Base-by-base conservation (phyloP, 1,284 basidiomycete species). In the Entoloma clypeatum region DNA sequence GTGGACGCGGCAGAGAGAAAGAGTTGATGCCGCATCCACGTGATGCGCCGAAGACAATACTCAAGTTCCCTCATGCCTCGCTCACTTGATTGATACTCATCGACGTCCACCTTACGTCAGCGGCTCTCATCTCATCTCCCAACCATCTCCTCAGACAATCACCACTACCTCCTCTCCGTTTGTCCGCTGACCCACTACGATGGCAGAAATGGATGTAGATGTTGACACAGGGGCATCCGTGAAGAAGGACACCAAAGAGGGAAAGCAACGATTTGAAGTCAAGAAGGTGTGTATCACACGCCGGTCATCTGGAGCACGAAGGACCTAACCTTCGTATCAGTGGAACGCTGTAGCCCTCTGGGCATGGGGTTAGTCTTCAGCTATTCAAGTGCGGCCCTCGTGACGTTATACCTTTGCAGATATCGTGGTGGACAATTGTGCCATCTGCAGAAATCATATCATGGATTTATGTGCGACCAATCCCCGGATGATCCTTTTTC, bases 281-380 rank as follows among this genome's bases (percentile, higher is more conserved):
- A 96, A 95, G 75, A 95, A 95, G 86, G 92, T 93, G 16, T 10
- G 47, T 13, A 9, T 28, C 14, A 48, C 42, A 69, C 47, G 16
- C 17, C 43, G 30, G 11, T 25, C 25, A 21, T 28, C 11, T 27
- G 17, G 29, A 22, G 21, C 3, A 36, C 36, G 26, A 26, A 41
- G 45, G 34, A 48, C 47, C 35, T 42, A 19, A 36, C 23, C 25
- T n/a, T 28, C 35, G 21, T 46, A 14, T 18, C 38, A 96, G 93
- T 97, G 92, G 92, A 95, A 95, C 57, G 93, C 93, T 21, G 93
- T 96, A 42, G 77, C 93, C 2, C 73, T 97, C 1, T 97, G 93
- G 93, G 90, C 93, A 19, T 97, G 93, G 92, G 92, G 92, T 93
- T 50, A 48, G 77, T 63, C 9, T 4, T 36, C 8, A 19, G 10